These are phyloP conservation scores for Mucor sp. DNA, from an alignment of 371 early-diverging fungal genomes.

Conservation along the genomic window DNA sequence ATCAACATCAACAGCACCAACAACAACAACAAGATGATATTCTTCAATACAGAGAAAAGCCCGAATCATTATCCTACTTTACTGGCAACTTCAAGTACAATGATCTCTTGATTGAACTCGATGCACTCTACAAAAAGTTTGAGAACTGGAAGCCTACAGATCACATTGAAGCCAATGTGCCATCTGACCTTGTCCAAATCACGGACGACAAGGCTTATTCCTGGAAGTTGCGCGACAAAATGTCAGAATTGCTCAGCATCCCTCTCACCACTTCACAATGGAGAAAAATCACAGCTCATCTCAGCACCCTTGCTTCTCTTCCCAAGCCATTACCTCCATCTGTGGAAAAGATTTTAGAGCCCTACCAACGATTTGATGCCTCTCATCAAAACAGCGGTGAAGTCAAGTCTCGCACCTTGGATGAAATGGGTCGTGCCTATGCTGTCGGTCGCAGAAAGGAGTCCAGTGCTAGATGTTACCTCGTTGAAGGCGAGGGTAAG, in stretches of 20 bases:
- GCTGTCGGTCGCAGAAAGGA: slow-evolving; percentile 88
- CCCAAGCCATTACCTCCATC: slow-evolving; percentile 52
- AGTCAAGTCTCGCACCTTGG: slow-evolving; percentile 53
- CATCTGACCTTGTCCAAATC: slow-evolving; percentile 10
- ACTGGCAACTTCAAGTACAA: slow-evolving; percentile 86
- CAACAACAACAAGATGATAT: slow-evolving; percentile 27
- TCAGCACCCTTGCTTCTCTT: slow-evolving; percentile 57
- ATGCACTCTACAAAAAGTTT: slow-evolving; percentile 61
- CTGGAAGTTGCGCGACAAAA: slow-evolving; percentile 61
- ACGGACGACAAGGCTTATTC: slow-evolving; percentile 30
- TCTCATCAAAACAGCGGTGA: slow-evolving; percentile 21
- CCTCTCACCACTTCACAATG: slow-evolving; percentile 69
- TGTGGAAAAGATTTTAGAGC: slow-evolving; percentile 44
- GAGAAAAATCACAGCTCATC: slow-evolving; percentile 57
- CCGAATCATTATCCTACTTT: slow-evolving; percentile 82
- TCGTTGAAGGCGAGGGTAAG: slow-evolving; percentile 79
- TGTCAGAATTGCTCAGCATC: slow-evolving; percentile 56
- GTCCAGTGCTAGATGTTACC: slow-evolving; percentile 77
- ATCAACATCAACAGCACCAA: neutral
- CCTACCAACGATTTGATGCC: slow-evolving; percentile 42
- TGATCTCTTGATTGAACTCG: slow-evolving; percentile 72
- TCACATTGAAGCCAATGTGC: neutral
- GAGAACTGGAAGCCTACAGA: slow-evolving; percentile 28
- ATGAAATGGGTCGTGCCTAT: slow-evolving; percentile 79
- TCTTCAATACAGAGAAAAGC: slow-evolving; percentile 53